phyloP scores from a whole-genome alignment of 345 rosid species.

The Dipteronia sinensis region DNA sequence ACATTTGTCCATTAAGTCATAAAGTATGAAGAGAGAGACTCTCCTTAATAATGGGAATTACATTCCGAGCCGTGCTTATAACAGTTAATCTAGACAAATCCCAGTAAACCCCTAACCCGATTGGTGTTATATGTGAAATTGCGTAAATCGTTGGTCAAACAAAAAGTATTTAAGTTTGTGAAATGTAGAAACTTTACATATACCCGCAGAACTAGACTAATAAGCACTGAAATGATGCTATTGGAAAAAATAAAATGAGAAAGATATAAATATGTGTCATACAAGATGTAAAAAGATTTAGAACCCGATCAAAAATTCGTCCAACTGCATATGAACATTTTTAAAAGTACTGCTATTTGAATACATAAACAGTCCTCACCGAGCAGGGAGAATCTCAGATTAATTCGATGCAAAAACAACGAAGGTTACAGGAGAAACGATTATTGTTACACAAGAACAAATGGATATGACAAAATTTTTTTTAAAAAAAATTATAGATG shows the following conservation, averaged over 20 bases:
- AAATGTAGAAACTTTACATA: neutral
- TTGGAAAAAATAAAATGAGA: neutral
- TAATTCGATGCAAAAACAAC: neutral
- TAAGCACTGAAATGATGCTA: neutral
- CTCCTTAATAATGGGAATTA: too few relatives aligned
- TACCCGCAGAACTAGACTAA: neutral
- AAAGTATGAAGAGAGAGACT: too few relatives aligned
- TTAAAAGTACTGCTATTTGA: neutral
- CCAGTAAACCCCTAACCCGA: too few relatives aligned
- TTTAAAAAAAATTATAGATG: neutral
- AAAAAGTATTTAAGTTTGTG: too few relatives aligned
- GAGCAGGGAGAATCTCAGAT: too few relatives aligned
- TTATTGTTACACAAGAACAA: conserved; percentile 9
- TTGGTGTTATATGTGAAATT: too few relatives aligned
- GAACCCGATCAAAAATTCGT: neutral
- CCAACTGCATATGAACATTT: neutral
- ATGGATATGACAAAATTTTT: neutral
- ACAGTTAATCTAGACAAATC: too few relatives aligned
- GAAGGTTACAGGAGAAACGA: neutral
- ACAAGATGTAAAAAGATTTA: neutral
- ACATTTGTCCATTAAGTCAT: too few relatives aligned
- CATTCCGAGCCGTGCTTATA: too few relatives aligned
- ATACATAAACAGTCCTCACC: too few relatives aligned
- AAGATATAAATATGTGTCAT: neutral
- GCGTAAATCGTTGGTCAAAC: too few relatives aligned